Conservation (phyloP, 2,329 filamentous ascomycete genomes). For the Paracamarosporium sp. region DNA sequence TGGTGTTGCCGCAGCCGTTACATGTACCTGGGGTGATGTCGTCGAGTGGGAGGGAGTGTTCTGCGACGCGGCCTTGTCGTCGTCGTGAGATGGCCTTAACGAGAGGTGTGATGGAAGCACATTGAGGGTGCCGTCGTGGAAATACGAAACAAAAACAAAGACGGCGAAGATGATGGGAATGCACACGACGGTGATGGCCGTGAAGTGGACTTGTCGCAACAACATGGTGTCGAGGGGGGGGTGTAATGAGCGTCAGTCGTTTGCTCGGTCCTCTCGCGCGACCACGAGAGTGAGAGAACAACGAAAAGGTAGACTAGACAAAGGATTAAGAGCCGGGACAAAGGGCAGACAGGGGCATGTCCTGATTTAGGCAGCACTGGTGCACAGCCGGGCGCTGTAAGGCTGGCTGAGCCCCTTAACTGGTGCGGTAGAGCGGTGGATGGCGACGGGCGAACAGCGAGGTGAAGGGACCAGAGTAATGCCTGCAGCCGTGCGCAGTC, state of each 20-base stretch:
- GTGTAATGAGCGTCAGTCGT: background rate
- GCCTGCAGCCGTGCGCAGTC: background rate
- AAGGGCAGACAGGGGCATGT: conserved; percentile 1
- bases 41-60: background rate
- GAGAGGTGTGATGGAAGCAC: conserved; percentile 3
- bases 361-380: background rate
- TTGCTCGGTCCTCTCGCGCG: background rate
- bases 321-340: background rate
- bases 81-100: conserved; percentile 1
- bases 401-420: conserved; percentile 1
- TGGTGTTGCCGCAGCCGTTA: background rate
- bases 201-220: conserved; percentile 4
- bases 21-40: background rate
- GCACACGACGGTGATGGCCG: conserved; percentile 7
- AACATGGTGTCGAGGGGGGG: conserved; percentile 1
- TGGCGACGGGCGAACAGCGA: background rate
- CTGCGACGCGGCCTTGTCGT: background rate
- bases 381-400: conserved; percentile 1
- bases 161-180: conserved; percentile 6
- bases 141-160: conserved; percentile 5
- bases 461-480: conserved; percentile 1
- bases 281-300: background rate
- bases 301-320: background rate
- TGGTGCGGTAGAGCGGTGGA: background rate
- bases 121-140: conserved; percentile 4